Evolutionary conservation across 352 stramenopile genomes (phyloP), one percentile per base, ranked within the genome.

Genomic region (Phytophthora boehmeriae): DNA sequence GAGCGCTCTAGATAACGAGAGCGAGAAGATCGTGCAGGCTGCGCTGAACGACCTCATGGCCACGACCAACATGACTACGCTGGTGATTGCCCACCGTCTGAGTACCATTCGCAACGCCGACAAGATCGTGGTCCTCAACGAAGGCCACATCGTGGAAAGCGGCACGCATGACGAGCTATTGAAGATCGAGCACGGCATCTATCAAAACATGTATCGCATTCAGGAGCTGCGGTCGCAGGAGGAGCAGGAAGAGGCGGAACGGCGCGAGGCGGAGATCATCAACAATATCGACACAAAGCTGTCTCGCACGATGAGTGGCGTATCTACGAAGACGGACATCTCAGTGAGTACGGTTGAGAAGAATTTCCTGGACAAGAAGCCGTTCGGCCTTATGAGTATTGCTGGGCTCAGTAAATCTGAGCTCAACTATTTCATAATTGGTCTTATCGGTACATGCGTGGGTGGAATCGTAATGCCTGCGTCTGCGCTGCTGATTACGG

Each of bases 141-240:
- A 47, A 14, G 71, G 71, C 4, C 36, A 36, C n/a, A 54, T 80
- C 23, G 63, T 75, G 8, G 67, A 80, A 34, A 46, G 39, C 13
- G 71, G 71, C n/a, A 58, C 61, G 10, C 71, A 80, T 46, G 59
- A 74, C 8, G 52, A 63, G 11, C 32, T 80, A 8, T 25, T 80
- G 45, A 22, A 30, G 30, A 83, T 92, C 8, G 73, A 96, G 43
- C 73, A 82, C 23, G 68, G 68, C 23, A 36, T 73, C 2, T 97
- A 96, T 67, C 76, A 95, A 36, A 97, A 83, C 20, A 67, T 86
- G 51, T 85, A 93, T 50, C 86, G 76, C 32, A 89, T 97, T 51
- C 67, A 79, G 39, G 28, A 50, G 13, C 8, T 44, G 10, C 38
- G 38, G 2, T 48, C 38, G 0, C 28, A 58, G 20, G 38, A 48